Evolutionary conservation across 352 stramenopile species (phyloP), one percentile per base, ranked within the genome.

Genomic region (Globisporangium splendens): DNA sequence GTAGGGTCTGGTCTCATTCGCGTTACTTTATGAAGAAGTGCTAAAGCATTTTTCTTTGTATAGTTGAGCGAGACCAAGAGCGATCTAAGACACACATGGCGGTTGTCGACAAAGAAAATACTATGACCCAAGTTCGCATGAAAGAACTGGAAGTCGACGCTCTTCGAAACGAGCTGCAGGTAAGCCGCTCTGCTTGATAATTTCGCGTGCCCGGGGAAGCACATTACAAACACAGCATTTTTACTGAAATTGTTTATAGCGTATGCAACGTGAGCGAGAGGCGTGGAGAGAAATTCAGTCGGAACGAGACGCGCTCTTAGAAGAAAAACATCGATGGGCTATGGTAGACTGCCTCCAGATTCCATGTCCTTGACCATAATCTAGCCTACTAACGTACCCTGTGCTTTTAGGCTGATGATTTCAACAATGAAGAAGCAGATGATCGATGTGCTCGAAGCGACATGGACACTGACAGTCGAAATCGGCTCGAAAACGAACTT

Each of bases 241-340:
- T 46, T 17, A 17, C 24, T 50, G 20, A 18, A 38, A 46, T 21
- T 31, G 14, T 49, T 35, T 35, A 10, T 12, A 88, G 66, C 80
- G 84, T 31, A 84, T 92, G 60, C 75, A 90, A 50, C 70, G 81
- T 13, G 84, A 94, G 56, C 84, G 83, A 35, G 73, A 85, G 21
- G 79, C 77, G 31, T 94, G 84, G 84, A 68, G 79, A 24, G 80
- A 86, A 44, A 89, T 94, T 46, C 78, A 92, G 59, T 62, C 72
- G n/a, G 84, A 94, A 57, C 74, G 84, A 10, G 84, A 94, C 56
- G 82, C 76, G 11, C 54, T 94, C 14, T 52, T 92, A 8, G 78
- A 92, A 62, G 84, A 94, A 68, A 94, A 94, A 49, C 84, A 94
- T 60, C 82, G 83, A 12, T 94, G 84, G 84, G 80, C 79, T 31